Base-by-base conservation (phyloP, 2,329 filamentous ascomycete genomes). In the Colletotrichum acutatum region DNA sequence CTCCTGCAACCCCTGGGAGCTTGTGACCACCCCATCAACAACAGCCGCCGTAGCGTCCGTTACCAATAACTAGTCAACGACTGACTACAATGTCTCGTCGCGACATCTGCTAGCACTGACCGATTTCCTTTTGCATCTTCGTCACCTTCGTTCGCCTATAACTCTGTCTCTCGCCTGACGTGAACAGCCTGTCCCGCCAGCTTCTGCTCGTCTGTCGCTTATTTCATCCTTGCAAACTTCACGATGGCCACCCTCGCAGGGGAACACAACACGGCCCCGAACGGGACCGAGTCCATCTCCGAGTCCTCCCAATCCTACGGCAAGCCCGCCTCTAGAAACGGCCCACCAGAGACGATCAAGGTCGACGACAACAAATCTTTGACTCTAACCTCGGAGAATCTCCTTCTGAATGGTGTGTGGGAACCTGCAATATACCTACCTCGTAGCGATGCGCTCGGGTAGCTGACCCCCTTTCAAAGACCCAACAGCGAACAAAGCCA, bases 331-430 rank as follows among this genome's bases (percentile, higher is more conserved):
- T 74, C 68, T 16, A 63, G 69, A 22, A 58, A 46, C 22, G 72
- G 62, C 24, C 6, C 56, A 24, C 59, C 58, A 24, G 71, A 74
- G 37, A 63, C 58, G 22, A 65, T 77, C 65, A 71, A 68, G 28
- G 69, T 84, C 30, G 79, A 78, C 60, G 79, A 74, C 57, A 78
- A 78, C 69, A 80, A 77, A 74, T 79, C 78, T 54, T 73, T 84
- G 71, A 81, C 77, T 12, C 79, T 82, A 69, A 77, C 78, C 32
- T 75, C 76, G 6, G 77, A 79, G 52, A 76, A 78, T 11, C 76
- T 84, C 52, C 74, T 80, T 52, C 66, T 84, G 26, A 74, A 78
- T 68, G 83, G 83, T 84, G 79, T 70, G 80, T 74, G 54, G 53
- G 37, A 65, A 30, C 67, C 24, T 32, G 49, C n/a, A 34, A 30